A percentile compares a stretch with the other conserved stretches of the same genome.
phyloP scores from a whole-genome alignment of 306 rosid species.

The Medicago ruthenica region DNA sequence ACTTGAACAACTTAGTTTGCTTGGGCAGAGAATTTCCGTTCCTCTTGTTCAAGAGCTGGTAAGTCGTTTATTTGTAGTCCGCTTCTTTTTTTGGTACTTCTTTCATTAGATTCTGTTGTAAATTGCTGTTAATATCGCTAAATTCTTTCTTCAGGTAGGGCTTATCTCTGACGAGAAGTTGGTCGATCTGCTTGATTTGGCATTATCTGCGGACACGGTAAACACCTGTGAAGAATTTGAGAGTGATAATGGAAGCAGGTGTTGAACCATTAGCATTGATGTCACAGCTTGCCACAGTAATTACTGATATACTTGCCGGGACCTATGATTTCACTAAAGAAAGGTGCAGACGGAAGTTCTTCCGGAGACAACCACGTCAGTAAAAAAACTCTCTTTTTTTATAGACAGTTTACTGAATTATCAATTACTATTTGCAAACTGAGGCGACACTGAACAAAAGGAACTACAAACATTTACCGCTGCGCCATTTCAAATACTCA shows the following conservation, averaged over 20 bases:
- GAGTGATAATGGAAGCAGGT: conserved; percentile 93
- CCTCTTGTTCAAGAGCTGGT: conserved; percentile 97
- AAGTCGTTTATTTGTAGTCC: conserved; percentile 40
- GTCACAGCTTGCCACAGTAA: conserved; percentile 97
- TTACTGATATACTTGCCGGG: conserved; percentile 97
- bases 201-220: conserved; percentile 94
- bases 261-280: conserved; percentile 94
- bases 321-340: conserved; percentile 77
- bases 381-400: conserved; percentile 13
- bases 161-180: conserved; percentile 95
- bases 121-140: conserved; percentile 34
- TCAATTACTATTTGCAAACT: conserved; percentile 32
- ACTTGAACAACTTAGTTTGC: conserved; percentile 96
- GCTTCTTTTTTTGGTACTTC: conserved; percentile 33
- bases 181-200: conserved; percentile 98
- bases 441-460: conserved; percentile 2
- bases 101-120: conserved; percentile 30
- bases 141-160: conserved; percentile 74
- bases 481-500: background rate
- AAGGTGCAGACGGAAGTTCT: conserved; percentile 85
- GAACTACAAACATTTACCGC: conserved; percentile 17
- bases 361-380: conserved; percentile 86
- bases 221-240: conserved; percentile 94
- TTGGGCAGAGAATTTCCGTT: conserved; percentile 91
- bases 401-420: conserved; percentile 3